Percentiles rank a stretch among this genome's conserved stretches.
Evolutionary conservation across 352 stramenopile species (phyloP).

Genomic region (Halophytophthora polymorphica): DNA sequence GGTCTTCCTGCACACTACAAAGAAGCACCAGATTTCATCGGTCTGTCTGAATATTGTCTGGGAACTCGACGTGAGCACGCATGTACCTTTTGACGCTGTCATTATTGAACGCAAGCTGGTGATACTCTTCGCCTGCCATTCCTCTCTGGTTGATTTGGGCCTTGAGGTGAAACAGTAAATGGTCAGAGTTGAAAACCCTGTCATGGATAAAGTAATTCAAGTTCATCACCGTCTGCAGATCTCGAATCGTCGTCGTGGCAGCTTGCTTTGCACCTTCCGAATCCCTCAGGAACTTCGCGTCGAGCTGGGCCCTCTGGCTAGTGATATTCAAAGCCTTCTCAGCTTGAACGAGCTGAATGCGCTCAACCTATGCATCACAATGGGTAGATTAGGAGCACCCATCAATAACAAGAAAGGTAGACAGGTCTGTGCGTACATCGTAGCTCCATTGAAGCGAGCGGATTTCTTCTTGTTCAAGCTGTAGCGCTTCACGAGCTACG

Average conservation of each 20-base stretch:
- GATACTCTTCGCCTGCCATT: conserved; percentile 33
- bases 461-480: conserved; percentile 25
- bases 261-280: conserved; percentile 2
- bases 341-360: conserved; percentile 15
- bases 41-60: not conserved
- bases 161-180: conserved; percentile 3
- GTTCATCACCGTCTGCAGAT: conserved; percentile 20
- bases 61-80: not conserved
- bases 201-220: not conserved
- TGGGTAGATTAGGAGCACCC: not conserved
- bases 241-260: conserved; percentile 14
- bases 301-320: conserved; percentile 18
- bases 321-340: conserved; percentile 18
- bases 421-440: conserved; percentile 17
- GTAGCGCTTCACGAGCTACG: conserved; percentile 18
- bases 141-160: conserved; percentile 18
- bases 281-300: conserved; percentile 13
- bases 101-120: conserved; percentile 21
- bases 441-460: conserved; percentile 27
- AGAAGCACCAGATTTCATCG: not conserved
- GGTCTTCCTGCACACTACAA: conserved; percentile 22
- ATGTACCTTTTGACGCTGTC: conserved; percentile 24
- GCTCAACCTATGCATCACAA: conserved; percentile 12
- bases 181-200: not conserved
- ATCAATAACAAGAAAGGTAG: not conserved